Percentiles rank a stretch among this genome's conserved stretches.
phyloP scores from a whole-genome alignment of 352 stramenopile genomes.

The Globisporangium solare region DNA sequence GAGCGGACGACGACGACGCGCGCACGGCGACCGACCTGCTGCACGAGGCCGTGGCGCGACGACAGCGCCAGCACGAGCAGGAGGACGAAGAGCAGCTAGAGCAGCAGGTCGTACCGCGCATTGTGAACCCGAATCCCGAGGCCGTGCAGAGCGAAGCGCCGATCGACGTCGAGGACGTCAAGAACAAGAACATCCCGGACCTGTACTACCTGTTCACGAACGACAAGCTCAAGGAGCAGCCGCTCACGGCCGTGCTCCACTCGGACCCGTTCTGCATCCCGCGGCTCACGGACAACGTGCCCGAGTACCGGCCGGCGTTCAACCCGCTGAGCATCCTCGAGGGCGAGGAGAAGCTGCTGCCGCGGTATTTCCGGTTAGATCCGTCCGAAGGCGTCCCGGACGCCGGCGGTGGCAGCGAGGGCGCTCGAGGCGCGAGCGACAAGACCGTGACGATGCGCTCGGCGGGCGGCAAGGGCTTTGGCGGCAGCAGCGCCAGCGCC shows the following conservation, averaged over 20 bases:
- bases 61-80: conserved; percentile 8
- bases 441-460: conserved; percentile 10
- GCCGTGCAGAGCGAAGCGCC: conserved; percentile 10
- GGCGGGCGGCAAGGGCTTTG: not conserved
- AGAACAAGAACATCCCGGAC: conserved; percentile 29
- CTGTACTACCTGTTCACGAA: conserved; percentile 64
- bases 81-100: not conserved
- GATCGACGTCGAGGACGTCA: conserved; percentile 12
- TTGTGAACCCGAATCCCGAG: conserved; percentile 11
- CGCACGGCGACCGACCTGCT: conserved; percentile 9
- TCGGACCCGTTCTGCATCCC: conserved; percentile 73
- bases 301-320: conserved; percentile 59
- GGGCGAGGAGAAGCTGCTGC: conserved; percentile 64
- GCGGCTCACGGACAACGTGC: conserved; percentile 65
- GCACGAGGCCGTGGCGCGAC: conserved; percentile 15
- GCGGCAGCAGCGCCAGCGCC: not conserved
- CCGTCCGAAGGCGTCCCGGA: conserved; percentile 20
- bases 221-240: conserved; percentile 55
- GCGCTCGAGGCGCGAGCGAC: not conserved
- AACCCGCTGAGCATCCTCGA: conserved; percentile 72
- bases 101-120: not conserved
- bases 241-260: conserved; percentile 38
- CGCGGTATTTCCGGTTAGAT: conserved; percentile 57
- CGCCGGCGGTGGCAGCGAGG: not conserved
- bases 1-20: not conserved